Percentiles rank a stretch among this genome's conserved stretches.
Conservation (phyloP, 805 yeast species). For the Ogataea chonburiensis region DNA sequence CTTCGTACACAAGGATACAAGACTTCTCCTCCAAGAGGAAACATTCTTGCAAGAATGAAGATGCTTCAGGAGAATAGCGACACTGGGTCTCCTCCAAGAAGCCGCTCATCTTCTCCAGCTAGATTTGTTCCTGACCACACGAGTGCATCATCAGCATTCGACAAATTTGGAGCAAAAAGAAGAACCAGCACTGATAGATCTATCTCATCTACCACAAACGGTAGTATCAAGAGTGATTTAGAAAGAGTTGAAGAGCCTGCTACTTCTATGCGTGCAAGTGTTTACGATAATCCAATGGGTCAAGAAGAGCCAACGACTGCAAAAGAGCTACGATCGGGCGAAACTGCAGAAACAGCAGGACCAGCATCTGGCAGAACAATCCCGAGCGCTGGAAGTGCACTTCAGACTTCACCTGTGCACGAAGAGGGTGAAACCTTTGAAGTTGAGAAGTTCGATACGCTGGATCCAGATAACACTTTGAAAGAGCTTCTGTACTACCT, state of each 20-base stretch:
- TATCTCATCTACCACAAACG: slow-evolving; percentile 7
- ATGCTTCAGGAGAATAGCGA: slow-evolving; percentile 26
- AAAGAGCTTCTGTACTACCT: slow-evolving; percentile 79
- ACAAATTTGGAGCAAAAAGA: slow-evolving; percentile 33
- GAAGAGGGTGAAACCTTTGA: slow-evolving; percentile 44
- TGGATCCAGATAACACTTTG: slow-evolving; percentile 85
- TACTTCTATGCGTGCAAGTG: slow-evolving; percentile 2
- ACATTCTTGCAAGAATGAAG: slow-evolving; percentile 27
- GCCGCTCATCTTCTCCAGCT: slow-evolving; percentile 22
- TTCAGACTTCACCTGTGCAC: slow-evolving; percentile 15
- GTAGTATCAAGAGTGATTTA: not conserved
- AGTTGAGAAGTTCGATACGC: slow-evolving; percentile 73
- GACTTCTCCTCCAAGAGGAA: slow-evolving; percentile 24
- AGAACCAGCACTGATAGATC: slow-evolving; percentile 15
- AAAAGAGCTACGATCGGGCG: slow-evolving; percentile 1
- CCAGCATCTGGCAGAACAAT: slow-evolving; percentile 18
- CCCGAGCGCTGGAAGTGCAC: slow-evolving; percentile 27
- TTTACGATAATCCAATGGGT: slow-evolving; percentile 14
- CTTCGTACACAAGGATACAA: slow-evolving; percentile 12
- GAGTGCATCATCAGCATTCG: slow-evolving; percentile 26
- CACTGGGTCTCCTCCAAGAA: slow-evolving; percentile 12
- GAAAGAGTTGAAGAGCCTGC: slow-evolving; percentile 3
- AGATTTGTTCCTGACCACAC: slow-evolving; percentile 12
- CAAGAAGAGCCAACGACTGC: slow-evolving; percentile 6
- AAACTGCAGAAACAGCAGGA: slow-evolving; percentile 1